These are phyloP conservation scores for Sphagnum contortum DNA, from an alignment of 225 moss, liverwort and hornwort genomes.

Conservation along the genomic window DNA sequence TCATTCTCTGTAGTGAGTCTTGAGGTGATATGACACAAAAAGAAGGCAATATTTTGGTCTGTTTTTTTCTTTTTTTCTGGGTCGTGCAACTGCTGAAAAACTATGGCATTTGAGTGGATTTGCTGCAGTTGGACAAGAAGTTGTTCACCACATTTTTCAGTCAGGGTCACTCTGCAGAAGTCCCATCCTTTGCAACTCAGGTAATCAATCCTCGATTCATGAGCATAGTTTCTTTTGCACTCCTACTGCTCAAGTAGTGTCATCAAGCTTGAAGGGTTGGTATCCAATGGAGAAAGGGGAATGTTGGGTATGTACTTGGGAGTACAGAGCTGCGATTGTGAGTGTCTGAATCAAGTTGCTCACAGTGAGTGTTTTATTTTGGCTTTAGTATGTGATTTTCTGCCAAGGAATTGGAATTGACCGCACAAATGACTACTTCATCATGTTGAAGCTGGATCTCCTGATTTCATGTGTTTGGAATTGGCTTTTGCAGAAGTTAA, in stretches of 20 bases:
- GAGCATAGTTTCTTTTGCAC: no score
- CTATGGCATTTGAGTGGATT: no score
- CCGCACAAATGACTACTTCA: slow-evolving; percentile 57
- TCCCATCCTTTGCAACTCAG: slow-evolving; percentile 50
- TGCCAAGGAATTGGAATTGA: slow-evolving; percentile 61
- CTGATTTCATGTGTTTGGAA: slow-evolving; percentile 47
- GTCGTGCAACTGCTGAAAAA: background rate
- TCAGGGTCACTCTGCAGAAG: slow-evolving; percentile 44
- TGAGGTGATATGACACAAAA: no score
- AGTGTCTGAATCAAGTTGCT: no score
- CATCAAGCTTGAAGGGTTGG: background rate
- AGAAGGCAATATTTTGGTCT: background rate
- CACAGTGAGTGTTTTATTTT: background rate
- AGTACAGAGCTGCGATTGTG: background rate
- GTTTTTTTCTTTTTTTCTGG: background rate
- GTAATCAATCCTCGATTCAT: slow-evolving; percentile 5
- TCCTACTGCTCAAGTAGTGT: no score
- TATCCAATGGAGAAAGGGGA: background rate
- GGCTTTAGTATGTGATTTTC: slow-evolving; percentile 48
- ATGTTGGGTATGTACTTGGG: background rate
- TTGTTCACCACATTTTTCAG: slow-evolving; percentile 40
- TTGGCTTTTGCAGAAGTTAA: slow-evolving; percentile 28
- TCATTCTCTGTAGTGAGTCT: background rate
- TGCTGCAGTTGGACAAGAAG: slow-evolving; percentile 51
- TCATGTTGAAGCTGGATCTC: slow-evolving; percentile 53